Conservation (phyloP, 345 rosid species). For the Gossypium thurberi region DNA sequence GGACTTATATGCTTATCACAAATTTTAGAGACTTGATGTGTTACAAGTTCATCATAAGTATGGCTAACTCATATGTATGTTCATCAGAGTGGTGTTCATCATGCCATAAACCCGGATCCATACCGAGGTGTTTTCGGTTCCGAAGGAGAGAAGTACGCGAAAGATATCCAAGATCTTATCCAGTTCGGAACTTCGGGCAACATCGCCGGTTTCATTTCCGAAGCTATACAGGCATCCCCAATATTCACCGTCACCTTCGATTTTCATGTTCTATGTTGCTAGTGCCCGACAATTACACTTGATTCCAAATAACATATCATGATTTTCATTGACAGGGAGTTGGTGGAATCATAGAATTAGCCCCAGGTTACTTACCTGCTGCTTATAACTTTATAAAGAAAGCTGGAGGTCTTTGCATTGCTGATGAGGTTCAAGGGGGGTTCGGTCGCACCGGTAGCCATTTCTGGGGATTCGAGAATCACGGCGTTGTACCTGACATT, state of each 20-base stretch:
- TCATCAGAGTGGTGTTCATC: constrained; percentile 79
- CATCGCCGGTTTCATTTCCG: constrained; percentile 80
- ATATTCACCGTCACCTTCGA: background rate
- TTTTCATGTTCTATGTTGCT: background rate
- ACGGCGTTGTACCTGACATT: constrained; percentile 91
- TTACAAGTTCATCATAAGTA: background rate
- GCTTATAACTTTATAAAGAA: constrained; percentile 53
- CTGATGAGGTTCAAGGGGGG: constrained; percentile 92
- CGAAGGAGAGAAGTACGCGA: constrained; percentile 84
- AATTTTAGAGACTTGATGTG: background rate
- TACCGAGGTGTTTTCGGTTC: constrained; percentile 94
- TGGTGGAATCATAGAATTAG: constrained; percentile 88
- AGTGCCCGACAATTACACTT: background rate
- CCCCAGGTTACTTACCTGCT: constrained; percentile 82
- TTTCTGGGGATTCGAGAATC: constrained; percentile 90
- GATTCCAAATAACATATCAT: background rate
- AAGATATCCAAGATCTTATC: constrained; percentile 69
- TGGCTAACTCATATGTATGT: background rate
- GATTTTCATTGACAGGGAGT: constrained; percentile 55
- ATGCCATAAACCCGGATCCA: constrained; percentile 91
- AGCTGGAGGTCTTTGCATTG: constrained; percentile 89
- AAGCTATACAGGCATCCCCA: constrained; percentile 75
- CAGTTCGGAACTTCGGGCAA: constrained; percentile 80
- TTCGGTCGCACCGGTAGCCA: constrained; percentile 74
- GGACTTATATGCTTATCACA: background rate